phyloP scores from a whole-genome alignment of 768 basidiomycete genomes.

The Leccinum boreale region DNA sequence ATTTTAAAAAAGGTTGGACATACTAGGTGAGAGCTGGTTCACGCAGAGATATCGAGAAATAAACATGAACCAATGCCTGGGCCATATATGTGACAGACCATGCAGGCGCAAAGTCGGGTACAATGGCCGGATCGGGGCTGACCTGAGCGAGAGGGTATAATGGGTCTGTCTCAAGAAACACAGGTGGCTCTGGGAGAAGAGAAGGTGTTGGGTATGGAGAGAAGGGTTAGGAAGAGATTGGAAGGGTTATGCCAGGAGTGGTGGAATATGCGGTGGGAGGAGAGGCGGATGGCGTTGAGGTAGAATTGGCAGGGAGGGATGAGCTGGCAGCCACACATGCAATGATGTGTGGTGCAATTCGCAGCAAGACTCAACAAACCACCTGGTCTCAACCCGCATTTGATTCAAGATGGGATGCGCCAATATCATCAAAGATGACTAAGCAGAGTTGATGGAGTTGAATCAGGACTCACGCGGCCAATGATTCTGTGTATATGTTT shows the following conservation, averaged over 20 bases:
- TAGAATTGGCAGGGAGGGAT: neutral
- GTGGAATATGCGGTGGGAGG: neutral
- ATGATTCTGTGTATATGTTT: too few relatives aligned
- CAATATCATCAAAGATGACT: too few relatives aligned
- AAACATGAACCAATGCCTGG: conserved; percentile 43
- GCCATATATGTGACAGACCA: conserved; percentile 66
- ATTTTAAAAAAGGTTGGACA: too few relatives aligned
- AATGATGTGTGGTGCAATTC: conserved; percentile 6
- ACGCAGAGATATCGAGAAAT: neutral
- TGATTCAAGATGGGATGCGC: too few relatives aligned
- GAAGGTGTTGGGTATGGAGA: conserved; percentile 61
- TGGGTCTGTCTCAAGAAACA: conserved; percentile 56
- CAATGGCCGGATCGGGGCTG: conserved; percentile 32
- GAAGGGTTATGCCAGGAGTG: conserved; percentile 32
- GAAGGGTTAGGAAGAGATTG: conserved; percentile 47
- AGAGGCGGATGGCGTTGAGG: neutral
- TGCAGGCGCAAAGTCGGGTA: conserved; percentile 47
- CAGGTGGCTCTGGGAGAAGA: conserved; percentile 47
- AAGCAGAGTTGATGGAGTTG: too few relatives aligned
- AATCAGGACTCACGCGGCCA: too few relatives aligned
- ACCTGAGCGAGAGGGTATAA: conserved; percentile 55
- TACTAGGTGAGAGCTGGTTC: neutral
- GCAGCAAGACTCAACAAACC: conserved; percentile 6
- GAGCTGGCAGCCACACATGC: neutral
- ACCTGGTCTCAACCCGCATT: too few relatives aligned